phyloP scores from a whole-genome alignment of 2,329 filamentous ascomycete genomes.

The Nigrospora sphaerica region DNA sequence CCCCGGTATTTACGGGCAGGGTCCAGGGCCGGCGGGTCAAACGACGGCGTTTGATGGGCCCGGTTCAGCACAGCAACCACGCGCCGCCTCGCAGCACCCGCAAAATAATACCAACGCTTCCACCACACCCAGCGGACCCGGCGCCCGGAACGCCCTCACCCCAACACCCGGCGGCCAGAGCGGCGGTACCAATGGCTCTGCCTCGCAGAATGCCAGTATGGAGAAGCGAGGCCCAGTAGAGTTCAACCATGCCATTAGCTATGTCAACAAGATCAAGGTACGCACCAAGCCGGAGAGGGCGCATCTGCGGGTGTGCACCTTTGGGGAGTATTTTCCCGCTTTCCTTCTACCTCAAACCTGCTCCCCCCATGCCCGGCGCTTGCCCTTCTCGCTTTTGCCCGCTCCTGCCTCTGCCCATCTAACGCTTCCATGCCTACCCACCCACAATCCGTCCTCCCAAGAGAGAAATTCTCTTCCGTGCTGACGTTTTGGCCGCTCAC shows the following conservation, averaged over 20 bases:
- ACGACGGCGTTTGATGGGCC: conserved; percentile 23
- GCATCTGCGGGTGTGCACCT: no score
- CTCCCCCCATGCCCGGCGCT: no score
- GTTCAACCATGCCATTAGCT: conserved; percentile 98
- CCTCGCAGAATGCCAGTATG: conserved; percentile 49
- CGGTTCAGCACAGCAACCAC: conserved; percentile 19
- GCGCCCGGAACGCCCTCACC: conserved; percentile 48
- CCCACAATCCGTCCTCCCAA: conserved; percentile 1
- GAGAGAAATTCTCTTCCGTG: conserved; percentile 2
- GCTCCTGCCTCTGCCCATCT: no score
- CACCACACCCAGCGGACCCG: conserved; percentile 33
- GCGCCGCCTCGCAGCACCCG: conserved; percentile 22
- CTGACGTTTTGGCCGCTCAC: conserved; percentile 5
- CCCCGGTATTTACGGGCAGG: conserved; percentile 37
- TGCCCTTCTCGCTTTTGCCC: no score
- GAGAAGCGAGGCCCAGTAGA: conserved; percentile 93
- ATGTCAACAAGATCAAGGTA: conserved; percentile 99
- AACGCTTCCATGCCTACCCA: no score
- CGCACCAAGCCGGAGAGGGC: conserved; percentile 15
- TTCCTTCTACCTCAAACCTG: neutral
- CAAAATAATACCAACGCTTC: conserved; percentile 22
- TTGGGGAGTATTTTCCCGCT: neutral
- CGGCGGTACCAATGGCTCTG: conserved; percentile 53
- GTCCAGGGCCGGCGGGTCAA: conserved; percentile 22
- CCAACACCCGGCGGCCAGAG: conserved; percentile 53